Evolutionary conservation across 2,329 filamentous ascomycete genomes (phyloP).

Genomic region (Myotisia sp.): DNA sequence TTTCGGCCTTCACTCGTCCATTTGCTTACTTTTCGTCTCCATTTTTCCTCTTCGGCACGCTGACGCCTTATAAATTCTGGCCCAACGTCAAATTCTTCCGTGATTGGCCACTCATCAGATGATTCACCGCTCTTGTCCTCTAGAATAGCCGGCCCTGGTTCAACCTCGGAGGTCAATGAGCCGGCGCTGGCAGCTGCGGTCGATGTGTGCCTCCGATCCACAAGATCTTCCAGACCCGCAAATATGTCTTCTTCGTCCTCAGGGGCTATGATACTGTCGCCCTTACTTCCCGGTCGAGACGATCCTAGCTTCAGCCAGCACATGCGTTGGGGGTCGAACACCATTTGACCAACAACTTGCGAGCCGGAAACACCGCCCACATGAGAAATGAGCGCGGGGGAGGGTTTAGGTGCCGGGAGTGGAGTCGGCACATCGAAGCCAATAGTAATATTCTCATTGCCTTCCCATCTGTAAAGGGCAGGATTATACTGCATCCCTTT

Average conservation of each 20-base stretch:
- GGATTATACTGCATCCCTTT: slow-evolving; percentile 97
- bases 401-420: slow-evolving; percentile 30
- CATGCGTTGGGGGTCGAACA: slow-evolving; percentile 94
- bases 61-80: slow-evolving; percentile 85
- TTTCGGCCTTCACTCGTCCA: slow-evolving; percentile 55
- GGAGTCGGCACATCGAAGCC: slow-evolving; percentile 54
- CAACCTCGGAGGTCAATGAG: slow-evolving; percentile 11
- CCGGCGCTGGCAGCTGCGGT: slow-evolving; percentile 7
- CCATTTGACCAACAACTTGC: slow-evolving; percentile 93
- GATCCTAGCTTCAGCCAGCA: slow-evolving; percentile 76
- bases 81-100: slow-evolving; percentile 94
- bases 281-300: slow-evolving; percentile 24
- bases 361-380: slow-evolving; percentile 72
- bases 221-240: slow-evolving; percentile 83
- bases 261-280: slow-evolving; percentile 39
- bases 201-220: slow-evolving; percentile 41
- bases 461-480: slow-evolving; percentile 76
- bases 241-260: slow-evolving; percentile 84
- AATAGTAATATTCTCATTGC: slow-evolving; percentile 73
- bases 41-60: slow-evolving; percentile 79
- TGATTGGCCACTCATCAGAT: slow-evolving; percentile 66
- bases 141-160: slow-evolving; percentile 19
- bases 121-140: slow-evolving; percentile 32
- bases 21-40: slow-evolving; percentile 72
- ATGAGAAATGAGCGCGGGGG: slow-evolving; percentile 70